These are phyloP conservation scores for Pichia sorboxylosa DNA, from an alignment of 1,139 yeast genomes.

Conservation along the genomic window DNA sequence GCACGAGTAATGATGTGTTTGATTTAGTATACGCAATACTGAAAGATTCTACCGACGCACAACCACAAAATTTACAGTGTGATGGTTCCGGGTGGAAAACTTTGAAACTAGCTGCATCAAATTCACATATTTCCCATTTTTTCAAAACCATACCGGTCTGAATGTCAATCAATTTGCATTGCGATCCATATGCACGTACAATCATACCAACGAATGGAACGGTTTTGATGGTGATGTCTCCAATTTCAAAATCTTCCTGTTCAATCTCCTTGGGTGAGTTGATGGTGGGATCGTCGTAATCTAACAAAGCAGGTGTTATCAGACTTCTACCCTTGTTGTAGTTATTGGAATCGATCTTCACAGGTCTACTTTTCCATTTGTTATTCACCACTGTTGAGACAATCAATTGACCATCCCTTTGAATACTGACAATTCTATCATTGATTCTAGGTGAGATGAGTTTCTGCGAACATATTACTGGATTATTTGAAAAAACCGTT, in stretches of 20 bases:
- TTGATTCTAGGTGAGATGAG: conserved; percentile 62
- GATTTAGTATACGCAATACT: conserved; percentile 60
- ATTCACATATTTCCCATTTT: conserved; percentile 47
- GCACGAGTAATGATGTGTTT: conserved; percentile 44
- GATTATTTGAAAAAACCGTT: conserved; percentile 11
- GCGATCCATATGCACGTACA: conserved; percentile 40
- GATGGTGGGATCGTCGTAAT: background rate
- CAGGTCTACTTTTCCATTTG: conserved; percentile 48
- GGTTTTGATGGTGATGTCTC: conserved; percentile 28
- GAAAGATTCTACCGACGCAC: conserved; percentile 65
- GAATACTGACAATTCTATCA: conserved; percentile 55
- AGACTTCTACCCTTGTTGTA: conserved; percentile 32
- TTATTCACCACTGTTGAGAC: conserved; percentile 58
- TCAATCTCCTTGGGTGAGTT: background rate
- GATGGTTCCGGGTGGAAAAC: conserved; percentile 78
- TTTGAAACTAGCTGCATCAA: conserved; percentile 46
- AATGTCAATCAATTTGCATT: conserved; percentile 61
- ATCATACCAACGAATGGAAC: conserved; percentile 66
- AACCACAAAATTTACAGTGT: conserved; percentile 85
- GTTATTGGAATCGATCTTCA: conserved; percentile 35
- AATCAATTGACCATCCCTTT: conserved; percentile 39
- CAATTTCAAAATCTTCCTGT: conserved; percentile 6
- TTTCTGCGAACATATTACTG: conserved; percentile 40
- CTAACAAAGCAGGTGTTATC: conserved; percentile 27
- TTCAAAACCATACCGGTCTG: conserved; percentile 59